A percentile compares a stretch with the other conserved stretches of the same genome.
These are phyloP conservation scores for Cryptococcus deneoformans DNA, from an alignment of 1,284 basidiomycete genomes.

Conservation along the genomic window DNA sequence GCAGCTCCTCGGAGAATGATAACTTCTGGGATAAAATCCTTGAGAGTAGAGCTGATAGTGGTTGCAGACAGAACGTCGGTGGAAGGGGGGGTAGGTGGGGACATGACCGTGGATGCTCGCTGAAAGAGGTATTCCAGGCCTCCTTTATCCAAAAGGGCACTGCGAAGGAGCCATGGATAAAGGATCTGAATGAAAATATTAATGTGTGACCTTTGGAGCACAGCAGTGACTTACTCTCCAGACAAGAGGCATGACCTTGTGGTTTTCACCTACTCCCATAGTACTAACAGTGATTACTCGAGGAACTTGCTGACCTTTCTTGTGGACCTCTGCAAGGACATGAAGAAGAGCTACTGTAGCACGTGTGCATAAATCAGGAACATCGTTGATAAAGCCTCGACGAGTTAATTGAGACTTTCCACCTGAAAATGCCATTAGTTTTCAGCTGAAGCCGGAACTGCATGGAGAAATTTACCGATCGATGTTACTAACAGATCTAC, in stretches of 20 bases:
- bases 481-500: conserved; percentile 25
- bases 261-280: conserved; percentile 31
- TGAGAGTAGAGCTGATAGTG: neutral
- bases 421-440: conserved; percentile 8
- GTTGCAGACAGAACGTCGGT: conserved; percentile 10
- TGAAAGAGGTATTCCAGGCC: conserved; percentile 26
- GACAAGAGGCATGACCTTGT: conserved; percentile 20
- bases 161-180: conserved; percentile 20
- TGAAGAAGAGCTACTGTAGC: conserved; percentile 15
- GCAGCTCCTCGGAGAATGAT: conserved; percentile 27
- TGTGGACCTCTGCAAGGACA: conserved; percentile 8
- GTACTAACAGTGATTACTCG: conserved; percentile 24
- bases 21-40: conserved; percentile 20
- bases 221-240: conserved; percentile 18
- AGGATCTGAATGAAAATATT: conserved; percentile 10
- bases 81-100: neutral
- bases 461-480: conserved; percentile 20
- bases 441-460: neutral
- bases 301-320: conserved; percentile 5
- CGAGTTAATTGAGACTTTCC: conserved; percentile 12
- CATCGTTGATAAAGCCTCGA: conserved; percentile 17
- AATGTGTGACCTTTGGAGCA: neutral
- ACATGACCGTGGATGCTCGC: conserved; percentile 9
- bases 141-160: conserved; percentile 30
- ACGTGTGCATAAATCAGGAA: conserved; percentile 23